Conservation (phyloP, 1,284 basidiomycete genomes). For the Sanguinoderma infundibulare region DNA sequence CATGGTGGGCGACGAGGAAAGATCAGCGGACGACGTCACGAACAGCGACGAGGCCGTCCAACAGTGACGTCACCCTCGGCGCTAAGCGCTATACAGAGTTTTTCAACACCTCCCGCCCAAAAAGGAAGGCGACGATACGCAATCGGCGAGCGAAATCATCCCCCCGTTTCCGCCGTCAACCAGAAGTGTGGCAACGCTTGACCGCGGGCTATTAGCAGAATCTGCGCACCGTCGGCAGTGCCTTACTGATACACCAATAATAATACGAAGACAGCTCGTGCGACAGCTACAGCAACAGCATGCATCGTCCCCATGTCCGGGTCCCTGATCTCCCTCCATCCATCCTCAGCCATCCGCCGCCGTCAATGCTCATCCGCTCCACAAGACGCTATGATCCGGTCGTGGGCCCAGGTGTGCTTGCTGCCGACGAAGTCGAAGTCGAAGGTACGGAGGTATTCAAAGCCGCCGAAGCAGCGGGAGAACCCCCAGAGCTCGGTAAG, state of each 20-base stretch:
- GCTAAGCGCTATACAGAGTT: conserved; percentile 6
- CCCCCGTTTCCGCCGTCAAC: conserved; percentile 13
- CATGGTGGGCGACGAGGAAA: conserved; percentile 9
- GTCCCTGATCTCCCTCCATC: conserved; percentile 16
- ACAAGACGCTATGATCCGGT: conserved; percentile 1
- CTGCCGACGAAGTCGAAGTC: conserved; percentile 10
- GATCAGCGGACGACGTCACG: neutral
- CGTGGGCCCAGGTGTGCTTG: neutral
- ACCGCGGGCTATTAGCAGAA: neutral
- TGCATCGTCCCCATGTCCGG: neutral
- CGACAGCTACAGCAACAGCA: neutral
- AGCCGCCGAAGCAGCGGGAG: conserved; percentile 15
- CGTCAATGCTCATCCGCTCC: neutral
- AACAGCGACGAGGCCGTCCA: neutral
- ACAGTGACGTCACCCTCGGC: conserved; percentile 15
- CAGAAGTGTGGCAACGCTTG: conserved; percentile 2
- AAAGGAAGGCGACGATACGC: conserved; percentile 18
- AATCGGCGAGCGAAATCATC: conserved; percentile 20
- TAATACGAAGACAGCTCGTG: conserved; percentile 12
- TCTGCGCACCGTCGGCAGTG: neutral
- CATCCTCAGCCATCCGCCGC: conserved; percentile 5
- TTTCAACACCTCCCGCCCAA: conserved; percentile 14
- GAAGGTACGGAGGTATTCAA: conserved; percentile 9
- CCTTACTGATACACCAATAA: conserved; percentile 25
- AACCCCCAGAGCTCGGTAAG: conserved; percentile 1